Conservation (phyloP, 148 eudicot species). For the Heliosperma pusillum region DNA sequence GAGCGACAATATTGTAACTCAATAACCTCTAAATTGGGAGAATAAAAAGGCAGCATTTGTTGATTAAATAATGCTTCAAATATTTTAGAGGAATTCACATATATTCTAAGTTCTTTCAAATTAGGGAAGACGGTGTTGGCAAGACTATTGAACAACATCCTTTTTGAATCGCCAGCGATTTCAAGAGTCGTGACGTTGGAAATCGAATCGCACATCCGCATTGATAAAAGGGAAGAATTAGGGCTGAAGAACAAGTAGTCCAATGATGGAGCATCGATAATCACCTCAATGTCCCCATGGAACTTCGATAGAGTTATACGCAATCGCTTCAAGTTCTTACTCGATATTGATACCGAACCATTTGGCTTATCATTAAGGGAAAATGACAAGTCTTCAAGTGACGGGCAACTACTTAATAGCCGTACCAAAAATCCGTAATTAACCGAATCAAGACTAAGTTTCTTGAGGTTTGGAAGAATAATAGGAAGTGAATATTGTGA, state of each 20-base stretch:
- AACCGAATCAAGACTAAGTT: neutral
- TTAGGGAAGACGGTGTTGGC: neutral
- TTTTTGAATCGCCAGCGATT: too few relatives aligned
- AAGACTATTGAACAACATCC: neutral
- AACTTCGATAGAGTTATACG: too few relatives aligned
- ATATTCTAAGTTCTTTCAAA: neutral
- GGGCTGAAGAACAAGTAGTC: neutral
- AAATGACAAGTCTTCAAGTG: neutral
- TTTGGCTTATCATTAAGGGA: neutral
- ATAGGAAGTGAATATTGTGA: too few relatives aligned
- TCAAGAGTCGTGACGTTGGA: neutral
- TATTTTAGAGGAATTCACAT: neutral
- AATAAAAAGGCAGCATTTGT: neutral
- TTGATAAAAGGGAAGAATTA: neutral
- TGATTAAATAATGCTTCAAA: too few relatives aligned
- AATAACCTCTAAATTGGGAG: neutral
- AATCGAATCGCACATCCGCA: neutral
- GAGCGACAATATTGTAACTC: too few relatives aligned
- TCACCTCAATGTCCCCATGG: neutral
- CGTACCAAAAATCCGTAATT: neutral
- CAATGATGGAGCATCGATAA: neutral
- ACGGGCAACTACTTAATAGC: neutral
- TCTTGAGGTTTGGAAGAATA: neutral
- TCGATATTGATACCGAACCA: neutral
- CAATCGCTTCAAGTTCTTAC: neutral